Base-by-base conservation (phyloP, 441 rosid genomes). In the Euphorbia schlechtendalii region DNA sequence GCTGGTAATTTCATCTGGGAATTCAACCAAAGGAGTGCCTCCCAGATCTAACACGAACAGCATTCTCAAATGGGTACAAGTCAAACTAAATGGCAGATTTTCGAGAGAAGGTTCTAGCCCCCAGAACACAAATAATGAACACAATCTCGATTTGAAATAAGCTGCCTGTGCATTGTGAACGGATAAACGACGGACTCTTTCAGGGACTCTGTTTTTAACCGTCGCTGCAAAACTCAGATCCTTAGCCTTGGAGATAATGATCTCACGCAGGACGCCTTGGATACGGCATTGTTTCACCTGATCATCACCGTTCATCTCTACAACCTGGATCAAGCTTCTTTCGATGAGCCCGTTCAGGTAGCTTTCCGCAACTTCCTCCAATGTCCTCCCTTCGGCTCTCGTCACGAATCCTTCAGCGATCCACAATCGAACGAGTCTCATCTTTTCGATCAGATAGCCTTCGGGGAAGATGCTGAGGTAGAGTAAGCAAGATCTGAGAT, bases 41-140 rank as follows among this genome's bases (percentile, higher is more conserved):
- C 67, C 56, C 21, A 74, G 56, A 66, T 74, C 77, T 25, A 74
- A 52, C 32, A 74, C 77, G 5, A 41, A 70, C 11, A 74, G 61
- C 41, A 70, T 43, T 56, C 56, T 66, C 15, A 40, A 30, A 53
- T 59, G 32, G 70, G 34, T 10, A 52, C 63, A 64, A 43, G 20
- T 27, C 34, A 64, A n/a, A 18, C 28, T 32, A 21, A 65, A 38
- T 18, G 40, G 21, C n/a, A 2, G 53, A 15, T 22, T 24, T 3
- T 22, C 38, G n/a, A 56, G 14, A 11, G 28, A 40, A 38, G 60
- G 52, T 49, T 75, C 74, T 43, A 49, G 48, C 18, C 68, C 67
- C 46, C 78, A 22, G n/a, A 67, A 83, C 75, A 76, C 55, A 74
- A 79, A 71, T 4, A 83, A 40, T 1, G 85, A 81, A 22, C 82